Evolutionary conservation across 805 yeast genomes (phyloP).

Genomic region (Candida golubevii): DNA sequence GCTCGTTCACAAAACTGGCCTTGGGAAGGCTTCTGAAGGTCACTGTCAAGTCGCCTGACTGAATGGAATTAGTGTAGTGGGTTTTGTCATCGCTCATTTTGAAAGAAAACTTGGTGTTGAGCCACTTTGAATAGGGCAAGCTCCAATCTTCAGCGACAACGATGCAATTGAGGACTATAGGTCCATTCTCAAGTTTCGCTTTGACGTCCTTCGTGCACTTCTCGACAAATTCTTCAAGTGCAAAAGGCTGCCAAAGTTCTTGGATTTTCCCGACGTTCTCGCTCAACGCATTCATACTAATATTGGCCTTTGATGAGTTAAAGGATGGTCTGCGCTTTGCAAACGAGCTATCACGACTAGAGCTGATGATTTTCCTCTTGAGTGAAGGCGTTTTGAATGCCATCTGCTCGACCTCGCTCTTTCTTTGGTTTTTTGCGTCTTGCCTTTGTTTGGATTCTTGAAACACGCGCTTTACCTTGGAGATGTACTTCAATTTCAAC

Average conservation of each 20-base stretch:
- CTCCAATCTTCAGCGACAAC: slow-evolving; percentile 49
- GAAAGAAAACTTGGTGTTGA: slow-evolving; percentile 41
- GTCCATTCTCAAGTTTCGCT: slow-evolving; percentile 17
- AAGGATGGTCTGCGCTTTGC: slow-evolving; percentile 1
- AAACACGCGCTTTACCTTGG: slow-evolving; percentile 28
- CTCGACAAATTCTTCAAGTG: slow-evolving; percentile 32
- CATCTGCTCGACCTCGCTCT: slow-evolving; percentile 26
- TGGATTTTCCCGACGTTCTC: slow-evolving; percentile 21
- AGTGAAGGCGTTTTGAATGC: slow-evolving; percentile 20
- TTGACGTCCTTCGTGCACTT: slow-evolving; percentile 26
- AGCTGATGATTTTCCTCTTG: slow-evolving; percentile 14
- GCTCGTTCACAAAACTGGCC: slow-evolving; percentile 30
- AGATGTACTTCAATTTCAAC: slow-evolving; percentile 29
- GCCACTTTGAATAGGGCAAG: slow-evolving; percentile 45
- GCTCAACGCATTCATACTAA: not conserved
- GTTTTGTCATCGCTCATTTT: slow-evolving; percentile 24
- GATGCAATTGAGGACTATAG: slow-evolving; percentile 29
- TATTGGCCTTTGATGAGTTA: not conserved
- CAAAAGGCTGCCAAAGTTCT: slow-evolving; percentile 47
- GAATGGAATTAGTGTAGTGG: slow-evolving; percentile 24
- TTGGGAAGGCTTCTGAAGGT: slow-evolving; percentile 40
- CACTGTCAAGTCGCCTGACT: slow-evolving; percentile 26
- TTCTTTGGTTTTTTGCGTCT: slow-evolving; percentile 27
- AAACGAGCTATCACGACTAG: not conserved
- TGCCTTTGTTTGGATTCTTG: slow-evolving; percentile 20